phyloP scores from a whole-genome alignment of 257 asterid species.

The Osmanthus fragrans region DNA sequence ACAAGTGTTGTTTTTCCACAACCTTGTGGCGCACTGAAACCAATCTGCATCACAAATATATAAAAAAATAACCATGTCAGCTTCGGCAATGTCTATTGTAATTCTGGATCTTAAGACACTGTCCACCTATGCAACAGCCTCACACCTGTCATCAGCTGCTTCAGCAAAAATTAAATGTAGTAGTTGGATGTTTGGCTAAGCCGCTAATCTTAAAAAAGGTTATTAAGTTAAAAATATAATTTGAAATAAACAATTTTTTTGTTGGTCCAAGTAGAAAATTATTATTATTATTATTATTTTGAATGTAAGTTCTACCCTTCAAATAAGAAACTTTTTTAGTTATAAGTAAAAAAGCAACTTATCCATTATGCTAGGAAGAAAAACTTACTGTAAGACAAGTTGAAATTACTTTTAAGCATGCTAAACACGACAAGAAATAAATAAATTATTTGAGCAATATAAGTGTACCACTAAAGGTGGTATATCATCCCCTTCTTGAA shows the following conservation, averaged over 20 bases:
- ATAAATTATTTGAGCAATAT: slow-evolving; percentile 1
- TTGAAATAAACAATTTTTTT: not conserved
- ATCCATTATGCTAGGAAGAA: not conserved
- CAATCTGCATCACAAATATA: slow-evolving; percentile 66
- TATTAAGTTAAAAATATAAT: not conserved
- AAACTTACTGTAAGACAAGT: slow-evolving; percentile 1
- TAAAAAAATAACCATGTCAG: slow-evolving; percentile 7
- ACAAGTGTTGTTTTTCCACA: slow-evolving; percentile 98
- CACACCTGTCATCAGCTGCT: not conserved
- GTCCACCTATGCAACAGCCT: not conserved
- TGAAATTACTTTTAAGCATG: not conserved
- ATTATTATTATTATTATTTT: not conserved
- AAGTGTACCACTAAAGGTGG: slow-evolving; percentile 87
- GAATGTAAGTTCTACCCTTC: not conserved
- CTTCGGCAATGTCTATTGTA: slow-evolving; percentile 11
- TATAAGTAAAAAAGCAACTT: not conserved
- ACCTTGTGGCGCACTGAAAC: slow-evolving; percentile 99
- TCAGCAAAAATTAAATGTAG: not conserved
- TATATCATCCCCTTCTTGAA: slow-evolving; percentile 65
- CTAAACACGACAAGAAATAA: not conserved
- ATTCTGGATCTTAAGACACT: not conserved
- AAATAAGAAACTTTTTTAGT: not conserved
- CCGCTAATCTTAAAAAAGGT: not conserved
- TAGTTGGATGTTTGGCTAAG: not conserved
- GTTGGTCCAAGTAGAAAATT: not conserved